Percentiles rank a stretch among this genome's conserved stretches.
Conservation (phyloP, 2,329 filamentous ascomycete species). For the Aspergillus quadricinctus region DNA sequence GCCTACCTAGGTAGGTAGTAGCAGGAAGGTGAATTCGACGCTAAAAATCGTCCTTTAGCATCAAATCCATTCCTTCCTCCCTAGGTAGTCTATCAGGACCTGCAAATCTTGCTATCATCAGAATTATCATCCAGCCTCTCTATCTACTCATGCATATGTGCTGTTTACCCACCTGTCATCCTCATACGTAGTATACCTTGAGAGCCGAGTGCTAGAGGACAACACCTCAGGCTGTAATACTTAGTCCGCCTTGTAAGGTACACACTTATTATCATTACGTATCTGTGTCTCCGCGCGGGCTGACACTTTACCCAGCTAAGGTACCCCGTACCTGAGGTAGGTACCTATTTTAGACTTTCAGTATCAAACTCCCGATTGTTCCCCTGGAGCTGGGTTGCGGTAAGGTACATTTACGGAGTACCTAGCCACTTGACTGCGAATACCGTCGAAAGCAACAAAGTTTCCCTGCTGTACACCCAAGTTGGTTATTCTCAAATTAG, state of each 20-base stretch:
- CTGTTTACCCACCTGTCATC: not conserved
- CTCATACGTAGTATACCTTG: not conserved
- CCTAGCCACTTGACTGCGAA: not conserved
- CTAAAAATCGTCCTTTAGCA: not conserved
- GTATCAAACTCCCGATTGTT: not conserved
- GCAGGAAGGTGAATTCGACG: not conserved
- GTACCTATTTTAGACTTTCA: not conserved
- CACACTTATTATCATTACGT: not conserved
- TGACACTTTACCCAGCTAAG: not conserved
- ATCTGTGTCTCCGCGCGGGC: not conserved
- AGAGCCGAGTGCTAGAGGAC: not conserved
- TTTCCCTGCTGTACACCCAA: not conserved
- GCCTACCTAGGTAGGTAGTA: no score
- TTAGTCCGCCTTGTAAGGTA: not conserved
- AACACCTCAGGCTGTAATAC: no score
- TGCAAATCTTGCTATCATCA: not conserved
- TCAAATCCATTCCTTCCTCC: not conserved
- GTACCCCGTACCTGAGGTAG: not conserved
- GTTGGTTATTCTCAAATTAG: not conserved
- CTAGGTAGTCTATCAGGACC: not conserved
- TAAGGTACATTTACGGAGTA: not conserved
- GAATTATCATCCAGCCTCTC: not conserved
- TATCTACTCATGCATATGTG: not conserved
- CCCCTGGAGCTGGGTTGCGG: no score
- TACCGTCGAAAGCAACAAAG: not conserved